phyloP scores from a whole-genome alignment of 192 early-diverging fungal genomes.

The Coemansia nantahalensis region DNA sequence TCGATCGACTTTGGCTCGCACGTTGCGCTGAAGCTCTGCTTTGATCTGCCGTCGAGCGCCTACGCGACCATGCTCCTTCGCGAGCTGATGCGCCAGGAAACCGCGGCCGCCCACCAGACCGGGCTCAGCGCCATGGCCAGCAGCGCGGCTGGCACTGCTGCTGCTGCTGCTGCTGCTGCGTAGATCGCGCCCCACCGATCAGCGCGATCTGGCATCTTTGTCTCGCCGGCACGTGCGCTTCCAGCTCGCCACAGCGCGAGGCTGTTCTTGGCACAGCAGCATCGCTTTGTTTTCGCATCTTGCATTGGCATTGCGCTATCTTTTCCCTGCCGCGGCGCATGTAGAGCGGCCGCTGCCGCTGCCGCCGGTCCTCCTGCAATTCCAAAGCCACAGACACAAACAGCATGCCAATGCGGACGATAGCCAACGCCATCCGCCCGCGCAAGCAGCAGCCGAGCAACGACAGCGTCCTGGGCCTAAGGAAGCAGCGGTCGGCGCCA shows the following conservation, averaged over 20 bases:
- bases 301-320: too few relatives aligned
- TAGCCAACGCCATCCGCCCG: slow-evolving; percentile 39
- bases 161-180: too few relatives aligned
- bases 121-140: slow-evolving; percentile 22
- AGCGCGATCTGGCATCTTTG: too few relatives aligned
- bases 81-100: slow-evolving; percentile 74
- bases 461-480: slow-evolving; percentile 3
- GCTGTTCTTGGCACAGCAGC: too few relatives aligned
- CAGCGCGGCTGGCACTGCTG: neutral
- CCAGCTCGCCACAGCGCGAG: too few relatives aligned
- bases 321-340: too few relatives aligned
- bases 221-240: too few relatives aligned
- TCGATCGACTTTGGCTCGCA: slow-evolving; percentile 61
- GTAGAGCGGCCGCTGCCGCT: too few relatives aligned
- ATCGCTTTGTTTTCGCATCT: too few relatives aligned
- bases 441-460: slow-evolving; percentile 21
- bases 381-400: too few relatives aligned
- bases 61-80: slow-evolving; percentile 99
- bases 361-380: too few relatives aligned
- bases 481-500: slow-evolving; percentile 1
- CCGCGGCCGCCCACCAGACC: slow-evolving; percentile 57
- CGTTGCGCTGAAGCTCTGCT: slow-evolving; percentile 68
- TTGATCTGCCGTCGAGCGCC: slow-evolving; percentile 77
- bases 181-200: too few relatives aligned
- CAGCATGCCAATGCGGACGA: slow-evolving; percentile 17